Base-by-base conservation (phyloP, 257 asterid species). In the Oldenlandia corymbosa region DNA sequence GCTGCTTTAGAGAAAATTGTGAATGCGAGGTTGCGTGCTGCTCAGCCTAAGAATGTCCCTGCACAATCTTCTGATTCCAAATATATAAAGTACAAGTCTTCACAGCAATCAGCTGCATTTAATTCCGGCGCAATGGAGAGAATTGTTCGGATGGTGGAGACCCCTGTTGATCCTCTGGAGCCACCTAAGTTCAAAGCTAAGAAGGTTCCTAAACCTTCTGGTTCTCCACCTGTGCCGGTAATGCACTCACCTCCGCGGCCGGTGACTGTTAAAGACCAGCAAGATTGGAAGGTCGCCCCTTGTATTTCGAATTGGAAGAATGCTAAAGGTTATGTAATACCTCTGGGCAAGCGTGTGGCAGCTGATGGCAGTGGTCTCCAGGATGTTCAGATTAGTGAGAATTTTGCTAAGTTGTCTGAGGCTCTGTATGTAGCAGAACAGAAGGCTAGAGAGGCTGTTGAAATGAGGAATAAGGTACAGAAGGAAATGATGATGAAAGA, bases 201-300 rank as follows among this genome's bases (percentile, higher is more conserved):
- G 86, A 78, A 87, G 77, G 95, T 92, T 54, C 97, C 95, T 0
- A 87, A 80, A 74, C 97, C 99, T 27, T 87, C 97, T 1, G 94
- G 99, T 30, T 92, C 99, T 41, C 99, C 99, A 12, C 99, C 97
- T 0, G 99, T 89, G 60, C 97, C 99, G 0, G 88, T 92, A 31
- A 89, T 92, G 97, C 99, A 84, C 67, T 92, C 96, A 70, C 99
- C 91, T 5, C 96, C 97, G 42, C 89, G 96, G 31, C 90, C 95
- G 0, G 97, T 92, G 48, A 87, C 96, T 62, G 95, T 89, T 62
- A 92, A 89, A 73, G 97, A 87, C 74, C 95, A 92, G 73, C 94
- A 87, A 62, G 99, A 92, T 71, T 85, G 94, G 97, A 87, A 92
- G 74, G 89, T 92, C 58, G 91, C 97, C 12, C 97, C 97, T 31